Evolutionary conservation across 2,329 filamentous ascomycete genomes (phyloP).

Genomic region (Xylaria sp.): DNA sequence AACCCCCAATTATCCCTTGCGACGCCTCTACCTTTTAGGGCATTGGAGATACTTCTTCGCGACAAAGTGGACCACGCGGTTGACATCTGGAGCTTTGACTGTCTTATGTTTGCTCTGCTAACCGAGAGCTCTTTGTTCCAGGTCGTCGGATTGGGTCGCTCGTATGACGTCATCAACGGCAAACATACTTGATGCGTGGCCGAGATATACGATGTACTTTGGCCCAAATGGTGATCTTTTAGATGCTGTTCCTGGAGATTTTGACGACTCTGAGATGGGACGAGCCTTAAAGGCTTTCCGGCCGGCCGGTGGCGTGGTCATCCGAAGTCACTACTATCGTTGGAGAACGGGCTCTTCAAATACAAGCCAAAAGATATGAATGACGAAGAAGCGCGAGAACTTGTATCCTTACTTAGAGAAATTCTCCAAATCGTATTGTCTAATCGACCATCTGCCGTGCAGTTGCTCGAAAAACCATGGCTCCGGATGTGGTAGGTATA

Average conservation of each 20-base stretch:
- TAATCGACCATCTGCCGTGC: neutral
- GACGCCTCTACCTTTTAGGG: neutral
- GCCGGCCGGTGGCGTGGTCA: neutral
- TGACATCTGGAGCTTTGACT: neutral
- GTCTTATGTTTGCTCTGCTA: slow-evolving; percentile 5
- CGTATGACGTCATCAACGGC: neutral
- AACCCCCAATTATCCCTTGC: neutral
- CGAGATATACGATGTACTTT: neutral
- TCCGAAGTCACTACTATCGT: neutral
- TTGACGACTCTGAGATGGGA: neutral
- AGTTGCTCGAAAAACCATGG: neutral
- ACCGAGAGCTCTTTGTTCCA: neutral
- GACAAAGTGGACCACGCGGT: neutral
- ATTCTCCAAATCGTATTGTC: neutral
- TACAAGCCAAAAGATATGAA: neutral
- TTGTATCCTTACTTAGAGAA: neutral
- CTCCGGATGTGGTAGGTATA: neutral
- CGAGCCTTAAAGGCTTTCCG: neutral
- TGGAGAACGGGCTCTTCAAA: neutral
- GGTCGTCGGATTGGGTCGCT: neutral
- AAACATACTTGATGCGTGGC: neutral
- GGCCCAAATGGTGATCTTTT: neutral
- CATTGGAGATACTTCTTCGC: neutral
- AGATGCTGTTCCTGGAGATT: neutral
- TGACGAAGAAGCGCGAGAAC: neutral